Conservation (phyloP, 1,139 yeast species). For the Taiozyma sp. region DNA sequence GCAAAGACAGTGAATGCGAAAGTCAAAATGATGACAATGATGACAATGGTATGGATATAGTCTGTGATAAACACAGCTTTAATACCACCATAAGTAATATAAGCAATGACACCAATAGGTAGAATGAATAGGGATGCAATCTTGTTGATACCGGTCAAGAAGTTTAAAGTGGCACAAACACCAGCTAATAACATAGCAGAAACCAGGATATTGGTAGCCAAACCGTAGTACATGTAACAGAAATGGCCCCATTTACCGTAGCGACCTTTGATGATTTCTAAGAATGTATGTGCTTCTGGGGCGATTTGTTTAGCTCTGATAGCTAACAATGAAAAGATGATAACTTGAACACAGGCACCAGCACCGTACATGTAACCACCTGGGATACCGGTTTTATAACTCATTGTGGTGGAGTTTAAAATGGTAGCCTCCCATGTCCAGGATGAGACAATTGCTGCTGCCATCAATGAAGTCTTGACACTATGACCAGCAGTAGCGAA, state of each 20-base stretch:
- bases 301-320: conserved; percentile 69
- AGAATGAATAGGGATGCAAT: conserved; percentile 77
- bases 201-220: conserved; percentile 82
- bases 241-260: conserved; percentile 68
- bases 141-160: conserved; percentile 76
- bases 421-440: conserved; percentile 96
- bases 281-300: conserved; percentile 71
- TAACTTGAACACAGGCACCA: conserved; percentile 66
- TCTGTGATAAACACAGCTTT: conserved; percentile 89
- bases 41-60: conserved; percentile 66
- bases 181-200: conserved; percentile 86
- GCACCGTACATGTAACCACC: conserved; percentile 74
- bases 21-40: conserved; percentile 52
- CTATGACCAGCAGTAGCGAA: conserved; percentile 85
- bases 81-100: conserved; percentile 84
- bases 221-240: conserved; percentile 69
- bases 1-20: conserved; percentile 65
- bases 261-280: conserved; percentile 62
- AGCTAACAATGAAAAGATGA: conserved; percentile 67
- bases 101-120: conserved; percentile 78
- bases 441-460: conserved; percentile 83
- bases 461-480: conserved; percentile 73
- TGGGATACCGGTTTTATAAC: conserved; percentile 69
- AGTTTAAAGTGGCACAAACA: conserved; percentile 73
- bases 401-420: conserved; percentile 71